These are phyloP conservation scores for Pisolithus orientalis DNA, from an alignment of 768 basidiomycete genomes.

Conservation along the genomic window DNA sequence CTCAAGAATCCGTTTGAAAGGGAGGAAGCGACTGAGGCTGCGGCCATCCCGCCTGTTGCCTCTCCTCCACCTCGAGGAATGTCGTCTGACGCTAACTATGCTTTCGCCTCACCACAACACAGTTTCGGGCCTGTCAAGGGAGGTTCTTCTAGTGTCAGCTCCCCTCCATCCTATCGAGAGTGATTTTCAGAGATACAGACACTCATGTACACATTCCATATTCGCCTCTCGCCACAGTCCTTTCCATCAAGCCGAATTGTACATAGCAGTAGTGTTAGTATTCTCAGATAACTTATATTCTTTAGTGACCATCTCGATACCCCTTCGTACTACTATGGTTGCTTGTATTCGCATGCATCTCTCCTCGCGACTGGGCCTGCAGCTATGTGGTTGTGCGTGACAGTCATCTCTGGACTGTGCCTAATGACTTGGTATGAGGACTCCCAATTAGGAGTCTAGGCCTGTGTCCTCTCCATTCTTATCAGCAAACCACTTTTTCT, in stretches of 20 bases:
- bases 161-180: conserved; percentile 12
- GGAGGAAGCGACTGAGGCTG: conserved; percentile 11
- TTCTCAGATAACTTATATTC: conserved; percentile 18
- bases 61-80: conserved; percentile 5
- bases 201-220: not conserved
- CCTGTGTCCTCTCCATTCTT: no score
- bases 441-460: no score
- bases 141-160: conserved; percentile 1
- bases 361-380: not conserved
- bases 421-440: no score
- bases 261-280: conserved; percentile 4
- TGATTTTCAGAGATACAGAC: not conserved
- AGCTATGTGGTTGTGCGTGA: no score
- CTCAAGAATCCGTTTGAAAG: conserved; percentile 23
- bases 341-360: conserved; percentile 13
- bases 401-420: no score
- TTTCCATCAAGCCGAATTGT: not conserved
- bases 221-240: not conserved
- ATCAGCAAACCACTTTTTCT: no score
- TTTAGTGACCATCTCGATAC: conserved; percentile 3
- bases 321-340: not conserved
- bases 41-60: conserved; percentile 9
- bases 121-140: conserved; percentile 12
- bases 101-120: conserved; percentile 19
- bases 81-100: conserved; percentile 13